phyloP scores from a whole-genome alignment of 1,139 yeast species.

The Yamadazyma membranifaciens region DNA sequence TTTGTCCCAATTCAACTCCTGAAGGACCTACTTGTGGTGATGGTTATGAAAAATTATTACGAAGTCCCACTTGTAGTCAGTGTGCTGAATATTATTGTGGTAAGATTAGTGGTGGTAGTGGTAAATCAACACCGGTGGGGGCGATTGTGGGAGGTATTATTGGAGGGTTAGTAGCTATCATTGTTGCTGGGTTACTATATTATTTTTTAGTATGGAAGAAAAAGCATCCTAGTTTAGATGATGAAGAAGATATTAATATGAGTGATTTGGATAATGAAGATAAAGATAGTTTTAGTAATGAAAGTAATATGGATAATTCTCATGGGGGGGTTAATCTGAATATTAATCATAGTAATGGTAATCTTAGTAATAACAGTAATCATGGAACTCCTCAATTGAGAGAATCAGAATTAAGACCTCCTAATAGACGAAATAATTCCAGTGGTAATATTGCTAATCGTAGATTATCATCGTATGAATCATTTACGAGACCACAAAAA shows the following conservation, averaged over 20 bases:
- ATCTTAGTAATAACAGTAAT: too few relatives aligned
- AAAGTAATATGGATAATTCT: conserved; percentile 9
- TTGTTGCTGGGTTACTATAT: conserved; percentile 33
- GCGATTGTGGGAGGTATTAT: conserved; percentile 67
- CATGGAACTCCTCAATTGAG: too few relatives aligned
- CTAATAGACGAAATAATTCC: conserved; percentile 7
- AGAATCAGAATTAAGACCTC: conserved; percentile 7
- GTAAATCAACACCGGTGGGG: conserved; percentile 35
- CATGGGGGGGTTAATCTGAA: background rate
- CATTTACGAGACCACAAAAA: conserved; percentile 40
- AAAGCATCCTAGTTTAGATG: conserved; percentile 23
- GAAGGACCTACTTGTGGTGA: conserved; percentile 54
- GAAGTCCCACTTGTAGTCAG: conserved; percentile 51
- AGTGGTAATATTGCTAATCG: conserved; percentile 17
- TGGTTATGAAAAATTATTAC: conserved; percentile 52
- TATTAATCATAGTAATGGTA: too few relatives aligned
- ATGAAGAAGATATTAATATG: conserved; percentile 24
- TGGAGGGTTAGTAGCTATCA: conserved; percentile 44
- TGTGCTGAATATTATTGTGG: conserved; percentile 62
- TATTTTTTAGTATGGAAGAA: conserved; percentile 32
- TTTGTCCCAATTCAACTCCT: conserved; percentile 39
- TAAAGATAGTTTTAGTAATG: conserved; percentile 16
- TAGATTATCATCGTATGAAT: conserved; percentile 44
- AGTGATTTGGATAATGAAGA: conserved; percentile 22
- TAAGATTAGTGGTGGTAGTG: conserved; percentile 12